These are phyloP conservation scores for Cyberlindnera suaveolens DNA, from an alignment of 805 yeast species.

Conservation along the genomic window DNA sequence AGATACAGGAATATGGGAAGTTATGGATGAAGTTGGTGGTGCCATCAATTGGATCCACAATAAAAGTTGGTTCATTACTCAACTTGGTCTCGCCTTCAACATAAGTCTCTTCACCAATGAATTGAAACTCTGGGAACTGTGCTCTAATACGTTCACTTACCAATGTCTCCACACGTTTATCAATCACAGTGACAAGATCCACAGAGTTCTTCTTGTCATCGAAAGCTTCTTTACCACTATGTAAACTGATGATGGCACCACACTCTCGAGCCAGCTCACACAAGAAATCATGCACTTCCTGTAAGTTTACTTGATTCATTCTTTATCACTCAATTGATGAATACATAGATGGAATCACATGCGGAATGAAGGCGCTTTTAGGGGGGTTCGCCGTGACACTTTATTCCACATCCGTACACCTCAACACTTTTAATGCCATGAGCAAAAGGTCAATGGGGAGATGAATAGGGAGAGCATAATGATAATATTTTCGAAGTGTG, in stretches of 20 bases:
- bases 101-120: slow-evolving; percentile 59
- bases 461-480: too few relatives aligned
- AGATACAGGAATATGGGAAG: slow-evolving; percentile 57
- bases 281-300: slow-evolving; percentile 30
- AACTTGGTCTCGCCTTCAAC: slow-evolving; percentile 41
- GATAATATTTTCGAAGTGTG: too few relatives aligned
- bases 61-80: slow-evolving; percentile 50
- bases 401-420: too few relatives aligned
- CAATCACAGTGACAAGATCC: slow-evolving; percentile 57
- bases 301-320: slow-evolving; percentile 10
- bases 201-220: slow-evolving; percentile 57
- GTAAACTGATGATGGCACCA: slow-evolving; percentile 43
- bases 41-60: slow-evolving; percentile 63
- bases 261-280: slow-evolving; percentile 37
- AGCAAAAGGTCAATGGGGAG: too few relatives aligned
- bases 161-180: slow-evolving; percentile 44
- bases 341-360: too few relatives aligned
- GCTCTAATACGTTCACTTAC: slow-evolving; percentile 31
- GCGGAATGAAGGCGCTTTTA: too few relatives aligned
- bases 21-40: slow-evolving; percentile 60
- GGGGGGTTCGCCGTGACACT: too few relatives aligned
- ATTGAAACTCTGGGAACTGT: slow-evolving; percentile 42
- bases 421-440: too few relatives aligned
- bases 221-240: slow-evolving; percentile 42
- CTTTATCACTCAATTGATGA: neutral